These are phyloP conservation scores for Pueraria montana DNA, from an alignment of 306 rosid genomes.

Conservation along the genomic window DNA sequence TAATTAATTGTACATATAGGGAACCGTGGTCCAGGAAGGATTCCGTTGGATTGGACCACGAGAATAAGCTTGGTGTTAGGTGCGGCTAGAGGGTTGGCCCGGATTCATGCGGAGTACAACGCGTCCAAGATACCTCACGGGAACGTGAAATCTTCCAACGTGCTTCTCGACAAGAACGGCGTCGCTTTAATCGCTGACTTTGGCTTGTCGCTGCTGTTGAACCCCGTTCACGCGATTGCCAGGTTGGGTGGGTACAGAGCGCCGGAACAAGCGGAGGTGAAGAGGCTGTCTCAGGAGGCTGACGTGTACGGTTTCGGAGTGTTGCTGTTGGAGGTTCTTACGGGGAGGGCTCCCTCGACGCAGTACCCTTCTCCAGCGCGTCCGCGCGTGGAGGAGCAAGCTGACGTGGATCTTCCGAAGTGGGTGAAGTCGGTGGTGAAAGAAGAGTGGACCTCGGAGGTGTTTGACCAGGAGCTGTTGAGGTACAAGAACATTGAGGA, in stretches of 20 bases:
- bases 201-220: conserved; percentile 79
- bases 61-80: conserved; percentile 90
- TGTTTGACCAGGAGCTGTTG: conserved; percentile 87
- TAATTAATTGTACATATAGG: conserved; percentile 43
- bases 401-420: conserved; percentile 74
- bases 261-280: conserved; percentile 84
- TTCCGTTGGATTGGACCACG: conserved; percentile 99
- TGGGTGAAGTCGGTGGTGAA: conserved; percentile 91
- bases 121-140: conserved; percentile 90
- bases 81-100: conserved; percentile 85
- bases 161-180: conserved; percentile 89
- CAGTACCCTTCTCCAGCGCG: conserved; percentile 66
- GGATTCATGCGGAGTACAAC: conserved; percentile 79
- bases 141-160: conserved; percentile 87
- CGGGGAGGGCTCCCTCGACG: conserved; percentile 75
- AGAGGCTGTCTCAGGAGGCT: conserved; percentile 83
- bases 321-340: conserved; percentile 78
- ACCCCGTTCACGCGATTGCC: conserved; percentile 88
- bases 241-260: conserved; percentile 89
- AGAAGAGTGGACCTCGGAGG: conserved; percentile 95
- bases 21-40: conserved; percentile 94
- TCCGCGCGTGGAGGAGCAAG: no score
- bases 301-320: conserved; percentile 91
- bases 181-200: conserved; percentile 88
- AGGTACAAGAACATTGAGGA: conserved; percentile 98